These are phyloP conservation scores for Penicillium crustosum DNA, from an alignment of 2,329 filamentous ascomycete species.

Conservation along the genomic window DNA sequence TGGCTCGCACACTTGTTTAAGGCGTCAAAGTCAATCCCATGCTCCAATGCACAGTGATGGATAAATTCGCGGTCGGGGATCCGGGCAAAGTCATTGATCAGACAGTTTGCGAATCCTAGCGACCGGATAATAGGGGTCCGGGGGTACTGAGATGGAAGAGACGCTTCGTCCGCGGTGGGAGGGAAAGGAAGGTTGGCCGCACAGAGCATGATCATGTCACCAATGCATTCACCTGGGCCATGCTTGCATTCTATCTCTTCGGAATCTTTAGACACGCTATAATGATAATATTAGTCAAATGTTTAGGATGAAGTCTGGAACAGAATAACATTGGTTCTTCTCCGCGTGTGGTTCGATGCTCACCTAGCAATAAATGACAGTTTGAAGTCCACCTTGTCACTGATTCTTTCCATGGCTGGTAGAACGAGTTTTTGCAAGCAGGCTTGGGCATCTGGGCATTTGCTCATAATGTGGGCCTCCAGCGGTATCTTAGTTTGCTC, in stretches of 20 bases:
- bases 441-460: constrained; percentile 87
- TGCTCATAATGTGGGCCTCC: constrained; percentile 95
- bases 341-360: constrained; percentile 25
- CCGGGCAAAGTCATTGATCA: constrained; percentile 69
- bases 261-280: constrained; percentile 64
- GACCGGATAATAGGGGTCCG: constrained; percentile 73
- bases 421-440: constrained; percentile 79
- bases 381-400: constrained; percentile 84
- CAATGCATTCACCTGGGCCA: constrained; percentile 85
- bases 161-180: constrained; percentile 20
- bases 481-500: constrained; percentile 60
- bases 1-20: constrained; percentile 79
- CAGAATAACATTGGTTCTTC: background rate
- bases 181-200: constrained; percentile 65
- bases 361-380: constrained; percentile 86
- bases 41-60: constrained; percentile 84
- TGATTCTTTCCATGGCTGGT: constrained; percentile 78
- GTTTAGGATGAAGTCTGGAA: background rate
- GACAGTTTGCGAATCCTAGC: constrained; percentile 90
- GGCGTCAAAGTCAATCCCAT: constrained; percentile 78
- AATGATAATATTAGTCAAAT: constrained; percentile 7
- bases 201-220: constrained; percentile 93
- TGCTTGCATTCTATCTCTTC: constrained; percentile 87
- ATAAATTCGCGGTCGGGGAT: constrained; percentile 80
- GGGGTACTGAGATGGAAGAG: constrained; percentile 56